Conservation (phyloP, 768 basidiomycete species). For the Mycena olivaceomarginata region DNA sequence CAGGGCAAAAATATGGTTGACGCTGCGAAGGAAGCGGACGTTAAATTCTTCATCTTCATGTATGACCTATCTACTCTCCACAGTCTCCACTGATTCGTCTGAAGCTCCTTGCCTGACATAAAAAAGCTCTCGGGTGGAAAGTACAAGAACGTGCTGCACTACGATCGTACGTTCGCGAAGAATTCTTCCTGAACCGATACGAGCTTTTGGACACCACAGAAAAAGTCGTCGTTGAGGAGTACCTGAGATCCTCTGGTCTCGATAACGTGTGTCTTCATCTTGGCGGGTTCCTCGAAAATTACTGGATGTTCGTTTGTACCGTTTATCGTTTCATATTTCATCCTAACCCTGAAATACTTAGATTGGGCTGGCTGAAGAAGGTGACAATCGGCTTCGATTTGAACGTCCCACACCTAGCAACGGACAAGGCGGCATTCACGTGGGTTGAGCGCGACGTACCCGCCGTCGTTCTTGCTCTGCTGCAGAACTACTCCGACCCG, state of each 20-base stretch:
- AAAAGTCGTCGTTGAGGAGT: slow-evolving; percentile 1
- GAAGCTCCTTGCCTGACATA: slow-evolving; percentile 16
- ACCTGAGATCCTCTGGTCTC: slow-evolving; percentile 7
- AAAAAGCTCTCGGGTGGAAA: slow-evolving; percentile 9
- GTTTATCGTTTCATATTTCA: neutral
- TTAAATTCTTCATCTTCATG: slow-evolving; percentile 49
- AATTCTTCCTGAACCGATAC: too few relatives aligned
- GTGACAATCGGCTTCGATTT: neutral
- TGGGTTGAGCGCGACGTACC: neutral
- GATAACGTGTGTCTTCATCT: neutral
- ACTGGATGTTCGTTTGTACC: neutral
- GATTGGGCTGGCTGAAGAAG: neutral
- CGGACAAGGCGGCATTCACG: neutral
- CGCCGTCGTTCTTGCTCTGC: neutral
- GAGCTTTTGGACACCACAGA: neutral
- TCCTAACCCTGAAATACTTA: neutral
- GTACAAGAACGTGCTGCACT: slow-evolving; percentile 21
- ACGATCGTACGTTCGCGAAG: neutral
- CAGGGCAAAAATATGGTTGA: slow-evolving; percentile 50
- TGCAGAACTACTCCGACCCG: slow-evolving; percentile 23
- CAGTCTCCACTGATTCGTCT: neutral
- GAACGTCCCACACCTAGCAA: neutral
- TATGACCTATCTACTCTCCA: neutral
- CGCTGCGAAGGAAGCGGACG: slow-evolving; percentile 48
- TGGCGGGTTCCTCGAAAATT: slow-evolving; percentile 16